Percentiles rank a stretch among this genome's conserved stretches.
These are phyloP conservation scores for Trametes polyzona DNA, from an alignment of 1,284 basidiomycete species.

Conservation along the genomic window DNA sequence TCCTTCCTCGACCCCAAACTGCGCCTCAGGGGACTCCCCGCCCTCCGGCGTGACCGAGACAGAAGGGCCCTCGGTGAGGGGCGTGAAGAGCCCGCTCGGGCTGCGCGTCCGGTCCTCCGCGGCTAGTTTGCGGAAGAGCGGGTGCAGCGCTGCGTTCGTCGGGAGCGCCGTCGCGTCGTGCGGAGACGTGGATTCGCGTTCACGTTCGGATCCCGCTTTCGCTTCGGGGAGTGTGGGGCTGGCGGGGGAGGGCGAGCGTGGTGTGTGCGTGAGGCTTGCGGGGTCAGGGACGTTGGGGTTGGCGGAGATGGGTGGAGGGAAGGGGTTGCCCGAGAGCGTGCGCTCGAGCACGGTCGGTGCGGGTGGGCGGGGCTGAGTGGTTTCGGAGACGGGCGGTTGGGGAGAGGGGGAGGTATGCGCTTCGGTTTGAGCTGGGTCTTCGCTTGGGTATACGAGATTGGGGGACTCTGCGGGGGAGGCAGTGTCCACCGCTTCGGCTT, in stretches of 20 bases:
- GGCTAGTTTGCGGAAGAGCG: conserved; percentile 14
- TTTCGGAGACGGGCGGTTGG: no score
- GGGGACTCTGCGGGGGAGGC: neutral
- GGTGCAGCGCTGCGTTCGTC: conserved; percentile 16
- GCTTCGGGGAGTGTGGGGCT: neutral
- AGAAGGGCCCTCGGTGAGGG: conserved; percentile 28
- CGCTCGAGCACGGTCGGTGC: neutral
- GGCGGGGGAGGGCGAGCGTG: conserved; percentile 20
- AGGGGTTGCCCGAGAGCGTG: conserved; percentile 13
- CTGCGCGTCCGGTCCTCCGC: conserved; percentile 11
- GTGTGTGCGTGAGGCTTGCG: conserved; percentile 31
- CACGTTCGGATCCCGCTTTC: neutral
- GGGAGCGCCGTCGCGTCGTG: conserved; percentile 1
- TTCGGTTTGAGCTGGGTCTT: no score
- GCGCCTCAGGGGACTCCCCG: neutral
- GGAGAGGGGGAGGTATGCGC: no score
- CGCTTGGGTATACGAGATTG: no score
- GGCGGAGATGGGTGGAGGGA: conserved; percentile 47
- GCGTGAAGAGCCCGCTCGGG: conserved; percentile 38
- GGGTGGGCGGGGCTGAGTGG: neutral
- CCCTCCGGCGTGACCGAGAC: conserved; percentile 22
- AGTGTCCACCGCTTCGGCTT: neutral
- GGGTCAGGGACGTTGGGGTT: conserved; percentile 48
- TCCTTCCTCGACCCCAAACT: no score
- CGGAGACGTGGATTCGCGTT: conserved; percentile 1